Base-by-base conservation (phyloP, 2,329 filamentous ascomycete genomes). In the Pseudogymnoascus sp. region DNA sequence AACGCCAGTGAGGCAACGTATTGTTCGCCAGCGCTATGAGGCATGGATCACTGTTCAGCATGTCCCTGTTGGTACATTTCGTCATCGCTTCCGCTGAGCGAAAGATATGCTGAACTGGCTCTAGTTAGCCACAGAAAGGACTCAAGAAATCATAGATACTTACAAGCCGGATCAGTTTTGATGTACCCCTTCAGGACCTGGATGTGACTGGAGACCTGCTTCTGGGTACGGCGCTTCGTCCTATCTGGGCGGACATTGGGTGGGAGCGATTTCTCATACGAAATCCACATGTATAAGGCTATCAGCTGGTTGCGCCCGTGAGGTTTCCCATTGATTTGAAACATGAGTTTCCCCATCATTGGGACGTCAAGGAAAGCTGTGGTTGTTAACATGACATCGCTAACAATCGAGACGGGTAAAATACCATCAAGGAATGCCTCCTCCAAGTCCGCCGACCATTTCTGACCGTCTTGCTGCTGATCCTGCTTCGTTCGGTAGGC, bases 291-390 rank as follows among this genome's bases (percentile, higher is more conserved):
- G 72, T 88, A 88, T 72, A 87, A 84, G 69, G 80, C 82, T 68
- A 89, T 87, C 62, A 89, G 78, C 80, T 87, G 87, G 74, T 89
- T 89, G 58, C 86, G 82, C 4, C 86, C 86, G 67, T 86, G 83
- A 39, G 83, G 81, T 70, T 85, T 82, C 36, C 82, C 80, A 65
- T 81, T 80, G 74, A 86, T 85, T 63, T 81, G 84, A 70, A 85
- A 86, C 74, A 88, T 88, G 68, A 83, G 81, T 59, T 85, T 79
- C 33, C 84, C 84, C 80, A 88, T 86, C 66, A 82, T 80, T 48
- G 86, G 85, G 71, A 88, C 86, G 58, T 86, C 76, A 59, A 87
- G 75, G 10, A 88, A 79, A 61, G 85, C 86, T 88, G 64, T 13
- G 21, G 29, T 5, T 31, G 65, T 73, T 13, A 74, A 64, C 52